phyloP scores from a whole-genome alignment of 2,329 filamentous ascomycete genomes.

The Ceratocystis albifundus region DNA sequence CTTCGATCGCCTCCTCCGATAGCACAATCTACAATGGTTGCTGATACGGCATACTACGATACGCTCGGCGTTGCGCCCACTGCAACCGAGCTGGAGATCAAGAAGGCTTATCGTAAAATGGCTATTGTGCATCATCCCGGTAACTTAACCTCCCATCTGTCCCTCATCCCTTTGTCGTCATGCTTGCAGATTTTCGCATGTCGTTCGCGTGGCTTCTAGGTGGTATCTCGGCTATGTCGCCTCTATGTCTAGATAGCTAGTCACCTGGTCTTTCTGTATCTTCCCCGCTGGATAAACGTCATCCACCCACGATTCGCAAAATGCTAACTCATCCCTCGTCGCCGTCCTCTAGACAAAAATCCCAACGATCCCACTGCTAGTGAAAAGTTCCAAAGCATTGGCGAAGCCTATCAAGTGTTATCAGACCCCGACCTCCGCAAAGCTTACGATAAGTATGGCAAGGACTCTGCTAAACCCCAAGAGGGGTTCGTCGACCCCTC shows the following conservation, averaged over 20 bases:
- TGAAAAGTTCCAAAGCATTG: conserved; percentile 83
- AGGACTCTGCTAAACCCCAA: conserved; percentile 81
- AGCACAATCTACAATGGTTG: conserved; percentile 51
- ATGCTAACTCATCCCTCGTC: conserved; percentile 9
- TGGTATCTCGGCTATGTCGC: neutral
- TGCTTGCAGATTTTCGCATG: neutral
- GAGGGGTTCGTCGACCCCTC: conserved; percentile 91
- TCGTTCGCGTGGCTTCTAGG: neutral
- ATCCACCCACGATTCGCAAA: neutral
- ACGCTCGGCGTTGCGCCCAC: conserved; percentile 71
- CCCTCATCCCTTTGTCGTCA: conserved; percentile 2
- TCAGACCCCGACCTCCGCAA: conserved; percentile 77
- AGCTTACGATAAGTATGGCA: conserved; percentile 93
- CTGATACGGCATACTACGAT: conserved; percentile 82
- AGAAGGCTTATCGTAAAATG: conserved; percentile 90
- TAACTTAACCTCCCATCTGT: conserved; percentile 31
- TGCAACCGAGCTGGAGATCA: conserved; percentile 84
- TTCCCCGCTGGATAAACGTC: neutral
- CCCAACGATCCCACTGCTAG: conserved; percentile 89
- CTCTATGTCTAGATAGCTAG: neutral
- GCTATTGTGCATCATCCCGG: conserved; percentile 88
- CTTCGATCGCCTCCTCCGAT: neutral
- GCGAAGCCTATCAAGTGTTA: conserved; percentile 66
- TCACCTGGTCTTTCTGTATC: neutral
- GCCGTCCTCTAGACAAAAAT: conserved; percentile 66